phyloP scores from a whole-genome alignment of 1,284 basidiomycete genomes.

The Heterobasidion occidentale region DNA sequence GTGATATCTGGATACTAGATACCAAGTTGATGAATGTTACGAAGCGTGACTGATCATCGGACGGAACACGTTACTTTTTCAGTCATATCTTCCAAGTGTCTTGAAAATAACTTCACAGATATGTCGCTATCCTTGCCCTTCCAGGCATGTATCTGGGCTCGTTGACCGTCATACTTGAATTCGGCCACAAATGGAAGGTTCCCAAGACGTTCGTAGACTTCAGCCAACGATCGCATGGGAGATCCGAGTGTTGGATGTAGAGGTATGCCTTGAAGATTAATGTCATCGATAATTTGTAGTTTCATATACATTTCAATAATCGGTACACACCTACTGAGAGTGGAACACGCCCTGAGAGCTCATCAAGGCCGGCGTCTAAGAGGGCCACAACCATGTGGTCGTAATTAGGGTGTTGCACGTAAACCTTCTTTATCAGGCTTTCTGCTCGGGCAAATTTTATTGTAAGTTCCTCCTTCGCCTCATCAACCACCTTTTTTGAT shows the following conservation, averaged over 20 bases:
- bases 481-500: conserved; percentile 38
- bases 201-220: conserved; percentile 71
- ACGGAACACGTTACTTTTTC: conserved; percentile 47
- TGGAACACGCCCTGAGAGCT: conserved; percentile 57
- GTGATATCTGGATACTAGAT: conserved; percentile 83
- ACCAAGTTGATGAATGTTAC: conserved; percentile 3
- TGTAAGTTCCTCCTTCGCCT: conserved; percentile 36
- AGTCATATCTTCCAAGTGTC: conserved; percentile 92
- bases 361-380: conserved; percentile 52
- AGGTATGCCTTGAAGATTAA: conserved; percentile 44
- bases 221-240: conserved; percentile 78
- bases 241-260: conserved; percentile 73
- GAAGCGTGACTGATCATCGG: neutral
- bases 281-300: too few relatives aligned
- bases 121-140: conserved; percentile 33
- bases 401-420: conserved; percentile 87
- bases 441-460: conserved; percentile 49
- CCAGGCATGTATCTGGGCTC: conserved; percentile 76
- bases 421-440: conserved; percentile 64
- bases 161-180: conserved; percentile 83
- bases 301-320: too few relatives aligned
- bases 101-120: conserved; percentile 73
- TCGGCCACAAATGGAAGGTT: conserved; percentile 71
- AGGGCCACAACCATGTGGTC: conserved; percentile 69
- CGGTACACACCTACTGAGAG: conserved; percentile 61